Conservation (phyloP, 306 rosid species). For the Nissolia schottii region DNA sequence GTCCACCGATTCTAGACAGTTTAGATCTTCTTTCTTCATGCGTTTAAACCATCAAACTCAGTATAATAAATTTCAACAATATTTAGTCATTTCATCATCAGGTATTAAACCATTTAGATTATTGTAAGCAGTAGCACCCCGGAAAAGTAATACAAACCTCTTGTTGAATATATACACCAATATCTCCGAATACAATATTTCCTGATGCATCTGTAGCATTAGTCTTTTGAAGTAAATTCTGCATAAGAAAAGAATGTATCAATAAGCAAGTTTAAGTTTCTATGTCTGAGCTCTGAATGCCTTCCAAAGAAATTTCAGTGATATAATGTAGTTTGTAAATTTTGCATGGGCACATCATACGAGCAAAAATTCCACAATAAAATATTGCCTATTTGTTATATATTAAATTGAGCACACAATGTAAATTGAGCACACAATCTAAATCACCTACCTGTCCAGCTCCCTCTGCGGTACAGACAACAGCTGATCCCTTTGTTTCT, state of each 20-base stretch:
- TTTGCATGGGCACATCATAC: neutral
- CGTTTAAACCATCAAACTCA: neutral
- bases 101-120: neutral
- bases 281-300: neutral
- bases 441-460: slow-evolving; percentile 95
- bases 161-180: slow-evolving; percentile 90
- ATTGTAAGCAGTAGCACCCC: neutral
- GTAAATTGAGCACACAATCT: slow-evolving; percentile 6
- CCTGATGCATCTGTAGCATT: slow-evolving; percentile 97
- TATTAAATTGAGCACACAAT: neutral
- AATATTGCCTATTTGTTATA: neutral
- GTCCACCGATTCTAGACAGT: neutral
- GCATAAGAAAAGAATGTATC: slow-evolving; percentile 38
- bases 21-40: neutral
- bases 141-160: slow-evolving; percentile 61
- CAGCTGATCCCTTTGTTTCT: slow-evolving; percentile 94
- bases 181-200: slow-evolving; percentile 73
- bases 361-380: neutral
- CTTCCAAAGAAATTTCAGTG: slow-evolving; percentile 3
- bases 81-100: slow-evolving; percentile 5
- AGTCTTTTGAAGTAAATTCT: slow-evolving; percentile 80
- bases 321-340: neutral
- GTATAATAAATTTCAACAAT: slow-evolving; percentile 3
- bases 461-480: slow-evolving; percentile 93
- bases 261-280: slow-evolving; percentile 16